phyloP scores from a whole-genome alignment of 345 rosid species.

The Raphanus sativus region DNA sequence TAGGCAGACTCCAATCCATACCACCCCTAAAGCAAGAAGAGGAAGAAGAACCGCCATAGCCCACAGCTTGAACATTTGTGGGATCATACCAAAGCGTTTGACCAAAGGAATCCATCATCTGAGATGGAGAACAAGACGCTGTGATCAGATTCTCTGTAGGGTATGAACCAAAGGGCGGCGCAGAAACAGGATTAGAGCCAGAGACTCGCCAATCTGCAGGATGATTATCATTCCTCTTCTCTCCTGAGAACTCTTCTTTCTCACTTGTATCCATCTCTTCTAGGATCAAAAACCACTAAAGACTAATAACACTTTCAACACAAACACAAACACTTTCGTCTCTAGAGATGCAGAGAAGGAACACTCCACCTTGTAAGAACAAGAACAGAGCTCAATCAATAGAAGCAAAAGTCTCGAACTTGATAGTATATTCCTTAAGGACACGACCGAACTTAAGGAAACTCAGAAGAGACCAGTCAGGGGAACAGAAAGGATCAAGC shows the following conservation, averaged over 20 bases:
- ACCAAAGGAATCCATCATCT: slow-evolving; percentile 65
- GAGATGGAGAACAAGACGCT: slow-evolving; percentile 64
- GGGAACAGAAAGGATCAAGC: slow-evolving; percentile 47
- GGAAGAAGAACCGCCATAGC: slow-evolving; percentile 48
- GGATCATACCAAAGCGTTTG: slow-evolving; percentile 71
- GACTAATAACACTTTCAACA: slow-evolving; percentile 1
- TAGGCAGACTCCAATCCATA: slow-evolving; percentile 69
- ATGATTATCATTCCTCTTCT: slow-evolving; percentile 53
- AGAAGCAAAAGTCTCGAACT: not conserved
- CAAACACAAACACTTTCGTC: slow-evolving; percentile 11
- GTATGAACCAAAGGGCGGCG: slow-evolving; percentile 52
- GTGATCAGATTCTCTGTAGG: slow-evolving; percentile 51
- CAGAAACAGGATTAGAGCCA: slow-evolving; percentile 51
- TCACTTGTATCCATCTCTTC: slow-evolving; percentile 63
- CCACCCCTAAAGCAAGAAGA: slow-evolving; percentile 49
- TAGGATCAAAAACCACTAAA: slow-evolving; percentile 32
- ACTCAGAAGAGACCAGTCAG: slow-evolving; percentile 58
- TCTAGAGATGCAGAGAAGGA: slow-evolving; percentile 2
- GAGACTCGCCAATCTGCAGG: slow-evolving; percentile 65
- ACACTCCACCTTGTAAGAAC: slow-evolving; percentile 17
- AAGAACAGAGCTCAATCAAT: slow-evolving; percentile 15
- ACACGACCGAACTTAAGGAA: slow-evolving; percentile 33
- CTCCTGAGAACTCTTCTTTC: slow-evolving; percentile 57
- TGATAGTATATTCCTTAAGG: slow-evolving; percentile 10
- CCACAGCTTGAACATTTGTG: slow-evolving; percentile 54